phyloP scores from a whole-genome alignment of 306 rosid genomes.

The Ochetophila trinervis region DNA sequence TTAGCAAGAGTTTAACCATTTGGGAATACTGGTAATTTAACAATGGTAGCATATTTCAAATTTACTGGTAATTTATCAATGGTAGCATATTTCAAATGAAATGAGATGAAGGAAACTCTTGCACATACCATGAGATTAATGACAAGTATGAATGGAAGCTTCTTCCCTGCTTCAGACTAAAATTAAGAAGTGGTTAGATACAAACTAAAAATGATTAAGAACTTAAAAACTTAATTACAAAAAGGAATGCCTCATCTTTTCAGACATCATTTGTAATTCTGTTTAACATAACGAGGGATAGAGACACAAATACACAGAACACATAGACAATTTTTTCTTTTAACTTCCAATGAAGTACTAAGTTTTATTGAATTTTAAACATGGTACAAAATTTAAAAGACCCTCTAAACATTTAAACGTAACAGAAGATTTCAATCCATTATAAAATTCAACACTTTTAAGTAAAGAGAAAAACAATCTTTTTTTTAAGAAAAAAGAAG shows the following conservation, averaged over 20 bases:
- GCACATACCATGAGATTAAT: slow-evolving; percentile 82
- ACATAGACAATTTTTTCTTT: too few species aligned
- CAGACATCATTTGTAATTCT: too few species aligned
- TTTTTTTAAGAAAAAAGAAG: too few species aligned
- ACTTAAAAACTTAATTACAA: slow-evolving; percentile 6
- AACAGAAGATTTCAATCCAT: neutral
- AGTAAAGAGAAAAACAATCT: too few species aligned
- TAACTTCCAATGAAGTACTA: too few species aligned
- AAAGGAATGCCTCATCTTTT: neutral
- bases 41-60: neutral
- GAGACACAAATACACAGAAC: too few species aligned
- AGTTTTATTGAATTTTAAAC: too few species aligned
- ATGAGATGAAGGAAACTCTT: slow-evolving; percentile 1
- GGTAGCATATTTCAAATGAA: neutral
- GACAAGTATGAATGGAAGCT: slow-evolving; percentile 75
- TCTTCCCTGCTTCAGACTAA: slow-evolving; percentile 80
- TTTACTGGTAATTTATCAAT: neutral
- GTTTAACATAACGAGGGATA: too few species aligned
- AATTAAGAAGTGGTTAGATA: slow-evolving; percentile 30
- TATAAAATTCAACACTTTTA: neutral
- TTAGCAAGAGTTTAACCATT: too few species aligned
- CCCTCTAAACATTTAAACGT: neutral
- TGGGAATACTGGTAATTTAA: neutral
- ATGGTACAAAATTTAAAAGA: neutral
- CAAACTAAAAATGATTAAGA: slow-evolving; percentile 6